Evolutionary conservation across 257 asterid species (phyloP).

Genomic region (Nicotiana sylvestris): DNA sequence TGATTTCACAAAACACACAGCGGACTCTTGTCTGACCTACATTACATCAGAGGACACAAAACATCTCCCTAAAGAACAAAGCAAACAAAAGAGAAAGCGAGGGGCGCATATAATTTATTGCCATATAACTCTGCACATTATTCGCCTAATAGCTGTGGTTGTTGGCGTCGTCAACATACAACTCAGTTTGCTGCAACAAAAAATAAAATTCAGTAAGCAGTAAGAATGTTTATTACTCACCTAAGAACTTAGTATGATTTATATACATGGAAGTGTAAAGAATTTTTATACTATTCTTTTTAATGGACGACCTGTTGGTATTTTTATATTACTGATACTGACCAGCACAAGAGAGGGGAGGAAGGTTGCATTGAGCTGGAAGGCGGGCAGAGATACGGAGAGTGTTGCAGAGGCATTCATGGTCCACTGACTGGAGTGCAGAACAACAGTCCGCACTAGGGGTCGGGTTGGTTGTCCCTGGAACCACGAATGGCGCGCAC

Average conservation of each 20-base stretch:
- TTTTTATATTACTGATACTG: neutral
- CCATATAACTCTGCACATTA: neutral
- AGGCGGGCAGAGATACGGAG: conserved; percentile 37
- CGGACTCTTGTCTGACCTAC: conserved; percentile 4
- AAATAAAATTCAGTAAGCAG: neutral
- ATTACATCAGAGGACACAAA: conserved; percentile 4
- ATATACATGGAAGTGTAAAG: neutral
- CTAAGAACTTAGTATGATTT: neutral
- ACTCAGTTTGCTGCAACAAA: conserved; percentile 28
- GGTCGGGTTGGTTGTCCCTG: conserved; percentile 14
- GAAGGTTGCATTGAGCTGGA: conserved; percentile 55
- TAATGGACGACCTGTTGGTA: too few relatives aligned
- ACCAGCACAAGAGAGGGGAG: conserved; percentile 35
- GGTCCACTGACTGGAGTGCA: conserved; percentile 25
- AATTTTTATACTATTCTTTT: neutral
- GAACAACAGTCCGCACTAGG: conserved; percentile 30
- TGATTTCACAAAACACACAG: neutral
- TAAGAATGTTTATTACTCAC: neutral
- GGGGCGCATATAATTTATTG: neutral
- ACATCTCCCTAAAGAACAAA: neutral
- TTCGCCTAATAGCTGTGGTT: neutral
- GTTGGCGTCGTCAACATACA: neutral
- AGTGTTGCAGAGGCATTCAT: conserved; percentile 41
- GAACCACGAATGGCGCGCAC: conserved; percentile 24
- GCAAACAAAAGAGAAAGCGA: neutral